Evolutionary conservation across 306 rosid species (phyloP), one percentile per base, ranked within the genome.

Genomic region (Quercus cerris): DNA sequence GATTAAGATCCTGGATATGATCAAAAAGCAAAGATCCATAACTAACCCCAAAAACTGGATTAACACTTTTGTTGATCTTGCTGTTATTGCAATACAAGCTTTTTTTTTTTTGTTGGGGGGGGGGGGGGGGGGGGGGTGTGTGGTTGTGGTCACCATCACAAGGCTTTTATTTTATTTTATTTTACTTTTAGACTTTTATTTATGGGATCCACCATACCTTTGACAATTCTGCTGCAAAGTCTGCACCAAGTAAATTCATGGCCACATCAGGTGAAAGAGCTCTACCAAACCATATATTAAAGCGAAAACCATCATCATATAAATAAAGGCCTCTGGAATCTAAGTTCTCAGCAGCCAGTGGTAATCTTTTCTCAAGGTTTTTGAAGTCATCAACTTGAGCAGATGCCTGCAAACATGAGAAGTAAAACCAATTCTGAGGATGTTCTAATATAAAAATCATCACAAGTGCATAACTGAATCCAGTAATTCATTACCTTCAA

Each of bases 321-420:
- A 93, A 25, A 82, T 93, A 96, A 74, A 96, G 91, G 81, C 99
- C 98, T 83, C 94, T 92, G 83, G 97, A 83, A 81, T 96, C 99
- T 78, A 96, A 87, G 94, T 91, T 93, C 80, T 91, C 97, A 71
- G 88, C 84, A 12, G 91, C 81, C 87, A 91, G 77, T 49, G 99
- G 93, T 79, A 96, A 89, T 81, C 97, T 91, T 82, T 91, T 88
- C 85, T 85, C 91, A 41, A 90, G 75, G 81, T 71, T 90, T 81
- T 84, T 63, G 14, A 87, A 75, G 77, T 89, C 90, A 69, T 86
- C 89, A 33, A 87, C 81, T 77, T 77, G 90, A 75, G 77, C 64
- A 56, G 94, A 81, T 73, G 88, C 81, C 93, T 91, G 85, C 74
- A 88, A 64, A 81, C 78, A 77, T 54, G 28, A 85, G 71, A 56